Evolutionary conservation across 306 rosid genomes (phyloP), one percentile per base, ranked within the genome.

Genomic region (Hippophae gyantsensis): DNA sequence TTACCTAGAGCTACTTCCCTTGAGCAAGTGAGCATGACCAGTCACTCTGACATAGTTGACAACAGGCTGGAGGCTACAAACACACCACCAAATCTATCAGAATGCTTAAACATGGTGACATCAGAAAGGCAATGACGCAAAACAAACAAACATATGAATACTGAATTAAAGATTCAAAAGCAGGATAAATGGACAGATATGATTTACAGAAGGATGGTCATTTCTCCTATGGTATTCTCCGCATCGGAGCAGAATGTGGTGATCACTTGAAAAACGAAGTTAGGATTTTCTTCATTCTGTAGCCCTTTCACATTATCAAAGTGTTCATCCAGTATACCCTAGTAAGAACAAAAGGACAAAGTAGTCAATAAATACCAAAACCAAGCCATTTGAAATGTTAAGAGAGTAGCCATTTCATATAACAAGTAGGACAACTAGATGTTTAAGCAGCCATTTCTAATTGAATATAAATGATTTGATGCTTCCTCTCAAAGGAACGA

Each of bases 1-100:
- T 32, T 60, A 60, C 43, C 12, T 46, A n/a, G 48, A 46, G 64
- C 54, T 46, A 46, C 53, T 47, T 46, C 43, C 64, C 54, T 26
- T 60, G 43, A 60, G 52, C 40, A 10, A 25, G n/a, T 25, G 10
- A 3, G 64, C 64, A 25, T 25, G 43, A 46, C n/a, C 18, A 9
- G 10, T 6, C 13, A 60, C 53, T 12, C 2, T 10, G 25, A 23
- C 7, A 60, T 18, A 60, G 43, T 60, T 7, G 25, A 60, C 64
- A 25, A 2, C 43, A 6, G 13, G 43, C 54, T 46, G 12, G 32
- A 7, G 12, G 43, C 64, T 60, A 47, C 7, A 45, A 7, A 10
- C 3, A 8, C 5, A 10, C 13, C 13, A 26, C 26, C 44, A 60
- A 51, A 10, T 51, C 26, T 2, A 51, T 18, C 13, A 51, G 27